Conservation (phyloP, 164 flowering plant species). For the Aristolochia contorta region DNA sequence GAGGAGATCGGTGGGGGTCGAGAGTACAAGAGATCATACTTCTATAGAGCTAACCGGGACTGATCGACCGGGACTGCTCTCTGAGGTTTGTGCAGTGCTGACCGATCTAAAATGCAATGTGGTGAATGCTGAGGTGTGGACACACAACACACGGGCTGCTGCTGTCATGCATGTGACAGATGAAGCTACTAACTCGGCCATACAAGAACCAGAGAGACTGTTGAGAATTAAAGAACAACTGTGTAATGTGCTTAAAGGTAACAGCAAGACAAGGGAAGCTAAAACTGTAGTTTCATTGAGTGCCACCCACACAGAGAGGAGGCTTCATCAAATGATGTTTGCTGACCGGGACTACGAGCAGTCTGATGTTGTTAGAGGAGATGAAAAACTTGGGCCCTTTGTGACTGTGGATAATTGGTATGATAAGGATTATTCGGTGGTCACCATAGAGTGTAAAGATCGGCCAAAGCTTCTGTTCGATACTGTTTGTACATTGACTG, state of each 20-base stretch:
- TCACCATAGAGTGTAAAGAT: constrained; percentile 68
- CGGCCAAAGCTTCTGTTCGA: constrained; percentile 88
- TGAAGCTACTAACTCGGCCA: constrained; percentile 41
- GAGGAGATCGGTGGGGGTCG: constrained; percentile 65
- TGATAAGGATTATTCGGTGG: constrained; percentile 77
- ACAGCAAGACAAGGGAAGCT: constrained; percentile 48
- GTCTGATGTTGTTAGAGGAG: constrained; percentile 20
- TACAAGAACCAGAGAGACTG: constrained; percentile 54
- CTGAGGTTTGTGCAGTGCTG: constrained; percentile 86
- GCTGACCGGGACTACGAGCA: constrained; percentile 76
- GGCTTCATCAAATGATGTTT: constrained; percentile 98
- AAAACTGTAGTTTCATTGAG: constrained; percentile 59
- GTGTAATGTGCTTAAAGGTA: constrained; percentile 64
- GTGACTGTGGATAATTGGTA: constrained; percentile 66
- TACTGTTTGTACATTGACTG: constrained; percentile 82
- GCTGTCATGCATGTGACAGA: constrained; percentile 84
- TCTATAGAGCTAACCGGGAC: constrained; percentile 75
- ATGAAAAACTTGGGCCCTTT: constrained; percentile 45
- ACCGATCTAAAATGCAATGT: constrained; percentile 82
- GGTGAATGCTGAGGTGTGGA: constrained; percentile 87
- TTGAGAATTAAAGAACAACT: constrained; percentile 51
- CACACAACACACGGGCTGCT: constrained; percentile 84
- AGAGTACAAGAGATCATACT: constrained; percentile 45
- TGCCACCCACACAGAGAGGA: constrained; percentile 59
- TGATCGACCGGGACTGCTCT: constrained; percentile 83